These are phyloP conservation scores for Ulota crispa DNA, from an alignment of 225 moss, liverwort and hornwort genomes.

Conservation along the genomic window DNA sequence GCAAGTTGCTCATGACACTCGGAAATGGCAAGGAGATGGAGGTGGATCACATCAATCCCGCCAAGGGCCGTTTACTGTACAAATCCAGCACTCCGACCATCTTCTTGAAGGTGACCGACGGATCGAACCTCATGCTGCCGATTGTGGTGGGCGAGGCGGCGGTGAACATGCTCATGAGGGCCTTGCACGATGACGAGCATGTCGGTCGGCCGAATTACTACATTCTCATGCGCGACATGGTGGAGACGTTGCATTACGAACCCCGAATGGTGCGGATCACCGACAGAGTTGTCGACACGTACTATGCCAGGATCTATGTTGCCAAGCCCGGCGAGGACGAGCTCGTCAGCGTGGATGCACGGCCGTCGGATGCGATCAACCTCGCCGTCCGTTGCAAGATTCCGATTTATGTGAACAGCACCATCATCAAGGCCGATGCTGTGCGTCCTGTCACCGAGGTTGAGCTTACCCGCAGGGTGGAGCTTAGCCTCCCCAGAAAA, in stretches of 20 bases:
- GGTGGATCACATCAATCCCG: constrained; percentile 88
- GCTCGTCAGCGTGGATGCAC: constrained; percentile 82
- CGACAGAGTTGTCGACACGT: constrained; percentile 88
- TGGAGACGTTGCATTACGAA: constrained; percentile 81
- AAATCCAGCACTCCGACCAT: constrained; percentile 92
- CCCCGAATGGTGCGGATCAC: constrained; percentile 95
- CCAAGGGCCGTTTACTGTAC: constrained; percentile 80
- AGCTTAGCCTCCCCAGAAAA: constrained; percentile 44
- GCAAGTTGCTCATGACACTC: constrained; percentile 83
- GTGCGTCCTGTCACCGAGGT: constrained; percentile 77
- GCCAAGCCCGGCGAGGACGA: constrained; percentile 80
- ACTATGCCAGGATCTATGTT: constrained; percentile 87
- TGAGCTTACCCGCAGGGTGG: constrained; percentile 52
- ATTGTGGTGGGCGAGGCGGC: constrained; percentile 93
- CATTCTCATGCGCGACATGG: constrained; percentile 85
- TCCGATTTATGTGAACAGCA: constrained; percentile 88
- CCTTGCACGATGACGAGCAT: constrained; percentile 74
- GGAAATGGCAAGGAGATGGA: constrained; percentile 89
- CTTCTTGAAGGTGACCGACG: constrained; percentile 82
- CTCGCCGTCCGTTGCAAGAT: constrained; percentile 94
- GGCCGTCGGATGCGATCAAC: constrained; percentile 96
- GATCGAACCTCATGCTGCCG: constrained; percentile 83
- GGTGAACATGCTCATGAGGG: constrained; percentile 95
- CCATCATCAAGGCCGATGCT: constrained; percentile 80
- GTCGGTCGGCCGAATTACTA: constrained; percentile 85